phyloP scores from a whole-genome alignment of 495 filamentous ascomycete species.

The Chaetomidium leptoderma region DNA sequence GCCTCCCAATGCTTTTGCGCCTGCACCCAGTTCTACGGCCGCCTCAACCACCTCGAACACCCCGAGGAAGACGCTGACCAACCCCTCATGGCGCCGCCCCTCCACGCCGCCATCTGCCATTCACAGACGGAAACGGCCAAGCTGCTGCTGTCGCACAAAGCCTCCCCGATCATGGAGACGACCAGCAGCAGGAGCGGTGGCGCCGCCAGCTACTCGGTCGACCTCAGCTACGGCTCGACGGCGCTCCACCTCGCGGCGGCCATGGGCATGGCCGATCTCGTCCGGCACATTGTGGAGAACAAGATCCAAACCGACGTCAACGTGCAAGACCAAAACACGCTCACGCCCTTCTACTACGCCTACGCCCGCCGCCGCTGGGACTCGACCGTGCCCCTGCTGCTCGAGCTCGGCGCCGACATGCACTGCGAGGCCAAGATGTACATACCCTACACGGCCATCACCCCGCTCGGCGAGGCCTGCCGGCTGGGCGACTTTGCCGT shows the following conservation, averaged over 20 bases:
- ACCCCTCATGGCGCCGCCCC: slow-evolving; percentile 32
- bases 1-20: slow-evolving; percentile 29
- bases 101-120: slow-evolving; percentile 40
- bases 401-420: slow-evolving; percentile 33
- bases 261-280: slow-evolving; percentile 22
- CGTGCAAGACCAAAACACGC: slow-evolving; percentile 24
- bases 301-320: slow-evolving; percentile 30
- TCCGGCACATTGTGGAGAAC: slow-evolving; percentile 26
- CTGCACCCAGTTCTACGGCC: slow-evolving; percentile 27
- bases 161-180: slow-evolving; percentile 27
- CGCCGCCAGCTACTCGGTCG: not conserved
- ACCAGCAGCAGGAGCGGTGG: not conserved
- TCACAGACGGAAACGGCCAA: slow-evolving; percentile 28
- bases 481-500: slow-evolving; percentile 30
- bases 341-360: slow-evolving; percentile 38
- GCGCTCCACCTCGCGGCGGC: slow-evolving; percentile 32
- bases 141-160: slow-evolving; percentile 33
- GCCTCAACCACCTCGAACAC: slow-evolving; percentile 25
- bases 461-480: slow-evolving; percentile 39
- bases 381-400: slow-evolving; percentile 30
- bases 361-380: slow-evolving; percentile 33
- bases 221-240: slow-evolving; percentile 7
- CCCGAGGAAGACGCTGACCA: not conserved
- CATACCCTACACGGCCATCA: slow-evolving; percentile 33
- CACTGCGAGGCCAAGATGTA: slow-evolving; percentile 30